Conservation (phyloP, 176 grass and related monocot species). For the Neostapfia colusana region DNA sequence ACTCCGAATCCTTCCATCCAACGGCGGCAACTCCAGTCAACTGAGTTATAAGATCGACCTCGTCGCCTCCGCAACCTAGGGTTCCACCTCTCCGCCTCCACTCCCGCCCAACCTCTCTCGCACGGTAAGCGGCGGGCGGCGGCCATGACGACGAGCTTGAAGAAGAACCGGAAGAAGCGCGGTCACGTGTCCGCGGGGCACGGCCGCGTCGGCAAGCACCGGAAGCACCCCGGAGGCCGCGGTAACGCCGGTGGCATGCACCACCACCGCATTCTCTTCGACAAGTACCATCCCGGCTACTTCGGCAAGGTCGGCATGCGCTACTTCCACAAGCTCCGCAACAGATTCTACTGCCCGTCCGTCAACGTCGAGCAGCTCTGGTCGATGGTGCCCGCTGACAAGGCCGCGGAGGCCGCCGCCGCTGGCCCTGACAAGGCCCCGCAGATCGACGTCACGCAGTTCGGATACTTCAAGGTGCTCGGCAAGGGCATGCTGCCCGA, state of each 20-base stretch:
- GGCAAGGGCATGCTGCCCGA: conserved; percentile 67
- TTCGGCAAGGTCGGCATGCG: conserved; percentile 99
- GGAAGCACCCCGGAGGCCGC: conserved; percentile 86
- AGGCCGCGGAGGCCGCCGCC: conserved; percentile 37
- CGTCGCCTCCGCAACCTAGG: conserved; percentile 10
- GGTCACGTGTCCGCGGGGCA: conserved; percentile 90
- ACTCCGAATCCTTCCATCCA: background rate
- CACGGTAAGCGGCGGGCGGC: background rate
- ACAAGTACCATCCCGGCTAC: conserved; percentile 91
- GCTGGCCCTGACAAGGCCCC: conserved; percentile 53
- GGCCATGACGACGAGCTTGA: conserved; percentile 82
- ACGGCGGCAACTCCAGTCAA: background rate
- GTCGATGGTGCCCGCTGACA: conserved; percentile 76
- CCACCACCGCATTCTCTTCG: conserved; percentile 97
- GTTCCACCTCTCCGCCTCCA: conserved; percentile 29
- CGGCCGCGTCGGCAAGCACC: conserved; percentile 89
- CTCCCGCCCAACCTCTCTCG: background rate
- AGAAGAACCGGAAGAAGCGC: conserved; percentile 94
- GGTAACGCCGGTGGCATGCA: conserved; percentile 96
- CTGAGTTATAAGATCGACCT: conserved; percentile 13
- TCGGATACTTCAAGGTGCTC: conserved; percentile 94
- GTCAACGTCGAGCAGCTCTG: conserved; percentile 81
- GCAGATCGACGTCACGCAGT: conserved; percentile 69
- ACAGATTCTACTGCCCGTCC: conserved; percentile 70
- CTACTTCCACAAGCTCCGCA: conserved; percentile 89